A percentile compares a stretch with the other conserved stretches of the same genome.
phyloP scores from a whole-genome alignment of 1,284 basidiomycete genomes.

The Ustilago bromivora region DNA sequence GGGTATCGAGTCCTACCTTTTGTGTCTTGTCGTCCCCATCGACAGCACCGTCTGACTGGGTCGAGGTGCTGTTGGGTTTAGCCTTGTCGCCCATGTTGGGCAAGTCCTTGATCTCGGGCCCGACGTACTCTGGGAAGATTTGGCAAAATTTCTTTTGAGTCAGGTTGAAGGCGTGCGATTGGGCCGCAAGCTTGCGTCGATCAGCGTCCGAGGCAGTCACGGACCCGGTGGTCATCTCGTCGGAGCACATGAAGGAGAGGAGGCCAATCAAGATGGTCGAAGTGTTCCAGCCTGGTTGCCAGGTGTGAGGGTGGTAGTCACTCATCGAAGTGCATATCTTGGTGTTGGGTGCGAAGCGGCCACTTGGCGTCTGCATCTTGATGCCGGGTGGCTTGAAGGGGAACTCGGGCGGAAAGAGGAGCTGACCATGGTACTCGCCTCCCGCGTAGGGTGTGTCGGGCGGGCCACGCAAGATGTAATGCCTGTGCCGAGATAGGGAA shows the following conservation, averaged over 20 bases:
- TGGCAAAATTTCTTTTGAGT: slow-evolving; percentile 78
- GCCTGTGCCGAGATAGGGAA: slow-evolving; percentile 69
- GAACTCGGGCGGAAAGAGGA: slow-evolving; percentile 79
- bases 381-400: slow-evolving; percentile 79
- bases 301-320: slow-evolving; percentile 82
- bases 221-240: slow-evolving; percentile 95
- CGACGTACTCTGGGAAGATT: slow-evolving; percentile 64
- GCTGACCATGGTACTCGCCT: slow-evolving; percentile 85
- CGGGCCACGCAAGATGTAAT: slow-evolving; percentile 78
- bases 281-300: slow-evolving; percentile 94
- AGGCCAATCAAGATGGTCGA: slow-evolving; percentile 94
- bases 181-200: slow-evolving; percentile 80
- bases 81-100: slow-evolving; percentile 66
- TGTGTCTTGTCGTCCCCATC: slow-evolving; percentile 23
- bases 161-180: slow-evolving; percentile 88
- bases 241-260: slow-evolving; percentile 93
- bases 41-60: slow-evolving; percentile 3
- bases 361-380: slow-evolving; percentile 96
- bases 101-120: slow-evolving; percentile 43
- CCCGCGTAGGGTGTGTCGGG: slow-evolving; percentile 91
- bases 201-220: slow-evolving; percentile 83
- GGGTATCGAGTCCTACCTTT: slow-evolving; percentile 47
- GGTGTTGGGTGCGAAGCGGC: slow-evolving; percentile 89
- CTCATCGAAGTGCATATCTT: slow-evolving; percentile 77
- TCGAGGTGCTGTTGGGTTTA: slow-evolving; percentile 13